phyloP scores from a whole-genome alignment of 208 protist species.

The Trypanosoma platydactyli region DNA sequence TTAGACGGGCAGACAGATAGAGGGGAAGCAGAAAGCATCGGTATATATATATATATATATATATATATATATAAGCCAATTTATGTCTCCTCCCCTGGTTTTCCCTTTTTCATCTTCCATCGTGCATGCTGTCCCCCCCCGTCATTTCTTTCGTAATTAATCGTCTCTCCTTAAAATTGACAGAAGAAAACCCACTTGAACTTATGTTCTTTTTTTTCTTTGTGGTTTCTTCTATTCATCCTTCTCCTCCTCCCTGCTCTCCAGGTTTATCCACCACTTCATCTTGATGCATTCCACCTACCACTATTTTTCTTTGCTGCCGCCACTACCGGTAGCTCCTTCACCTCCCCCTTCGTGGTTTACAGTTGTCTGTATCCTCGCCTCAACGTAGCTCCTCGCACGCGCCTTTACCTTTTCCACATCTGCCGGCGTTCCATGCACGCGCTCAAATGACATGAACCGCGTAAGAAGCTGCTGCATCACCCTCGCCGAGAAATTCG shows the following conservation, averaged over 20 bases:
- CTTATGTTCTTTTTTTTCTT: background rate
- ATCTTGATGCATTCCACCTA: background rate
- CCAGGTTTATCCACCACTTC: background rate
- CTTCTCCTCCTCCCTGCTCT: conserved; percentile 1
- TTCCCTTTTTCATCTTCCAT: no score
- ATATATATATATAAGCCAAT: background rate
- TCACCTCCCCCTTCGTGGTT: background rate
- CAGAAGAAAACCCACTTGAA: no score
- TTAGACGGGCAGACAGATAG: background rate
- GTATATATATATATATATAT: conserved; percentile 7
- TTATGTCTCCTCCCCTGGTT: no score
- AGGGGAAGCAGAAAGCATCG: background rate
- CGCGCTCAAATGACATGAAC: conserved; percentile 96
- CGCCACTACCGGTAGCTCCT: background rate
- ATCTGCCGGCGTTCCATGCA: conserved; percentile 71
- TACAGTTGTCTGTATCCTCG: conserved; percentile 62
- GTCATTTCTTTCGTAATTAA: no score
- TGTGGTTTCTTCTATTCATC: background rate
- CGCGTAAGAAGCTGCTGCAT: conserved; percentile 95
- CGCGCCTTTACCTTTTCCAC: conserved; percentile 93
- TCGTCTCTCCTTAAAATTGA: no score
- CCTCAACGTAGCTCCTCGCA: conserved; percentile 93
- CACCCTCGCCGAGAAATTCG: conserved; percentile 81
- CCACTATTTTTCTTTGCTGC: background rate
- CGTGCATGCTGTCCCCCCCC: no score